Evolutionary conservation across 352 stramenopile species (phyloP).

Genomic region (Phytophthora parvispora): DNA sequence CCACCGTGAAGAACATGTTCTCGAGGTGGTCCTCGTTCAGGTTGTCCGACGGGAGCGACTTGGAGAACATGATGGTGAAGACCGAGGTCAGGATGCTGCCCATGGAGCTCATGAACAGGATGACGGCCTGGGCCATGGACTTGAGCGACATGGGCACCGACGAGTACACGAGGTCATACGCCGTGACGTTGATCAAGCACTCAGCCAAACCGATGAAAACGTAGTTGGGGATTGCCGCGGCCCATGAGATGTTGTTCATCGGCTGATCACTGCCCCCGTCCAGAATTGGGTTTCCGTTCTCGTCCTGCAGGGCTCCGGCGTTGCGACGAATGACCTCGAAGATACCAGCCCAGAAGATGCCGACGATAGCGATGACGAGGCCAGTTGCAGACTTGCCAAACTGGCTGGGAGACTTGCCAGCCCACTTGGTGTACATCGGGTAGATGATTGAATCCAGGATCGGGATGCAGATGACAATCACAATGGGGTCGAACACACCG

Average conservation of each 20-base stretch:
- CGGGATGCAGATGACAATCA: slow-evolving; percentile 52
- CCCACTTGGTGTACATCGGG: slow-evolving; percentile 43
- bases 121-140: slow-evolving; percentile 53
- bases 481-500: slow-evolving; percentile 55
- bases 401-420: slow-evolving; percentile 34
- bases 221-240: slow-evolving; percentile 60
- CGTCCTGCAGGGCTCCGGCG: slow-evolving; percentile 42
- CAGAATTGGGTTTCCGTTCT: slow-evolving; percentile 42
- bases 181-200: slow-evolving; percentile 72
- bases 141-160: slow-evolving; percentile 63
- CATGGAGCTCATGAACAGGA: slow-evolving; percentile 58
- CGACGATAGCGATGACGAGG: slow-evolving; percentile 37
- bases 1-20: slow-evolving; percentile 79
- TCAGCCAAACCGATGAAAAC: slow-evolving; percentile 65
- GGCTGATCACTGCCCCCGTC: slow-evolving; percentile 51
- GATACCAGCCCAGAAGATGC: slow-evolving; percentile 50
- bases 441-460: slow-evolving; percentile 51
- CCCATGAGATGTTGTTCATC: slow-evolving; percentile 76
- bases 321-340: slow-evolving; percentile 71
- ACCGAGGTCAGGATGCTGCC: slow-evolving; percentile 58
- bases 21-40: slow-evolving; percentile 59
- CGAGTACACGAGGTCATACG: slow-evolving; percentile 73
- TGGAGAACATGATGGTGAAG: slow-evolving; percentile 59
- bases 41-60: slow-evolving; percentile 63
- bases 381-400: slow-evolving; percentile 46